Conservation (phyloP, 257 asterid species). For the Coffea eugenioides region DNA sequence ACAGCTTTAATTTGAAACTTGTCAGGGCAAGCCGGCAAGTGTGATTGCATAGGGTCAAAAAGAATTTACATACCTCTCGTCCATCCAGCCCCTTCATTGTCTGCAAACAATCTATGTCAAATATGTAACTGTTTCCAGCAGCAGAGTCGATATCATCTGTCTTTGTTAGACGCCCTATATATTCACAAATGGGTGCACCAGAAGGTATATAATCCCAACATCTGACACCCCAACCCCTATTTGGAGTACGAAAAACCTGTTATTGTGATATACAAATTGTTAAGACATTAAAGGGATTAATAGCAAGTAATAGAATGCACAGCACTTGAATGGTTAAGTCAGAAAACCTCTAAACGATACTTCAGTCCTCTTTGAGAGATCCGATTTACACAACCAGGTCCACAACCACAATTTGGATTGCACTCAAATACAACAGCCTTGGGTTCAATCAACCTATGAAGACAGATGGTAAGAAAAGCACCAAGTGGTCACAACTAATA, state of each 20-base stretch:
- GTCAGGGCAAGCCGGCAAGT: neutral
- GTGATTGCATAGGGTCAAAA: neutral
- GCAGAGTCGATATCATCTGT: slow-evolving; percentile 50
- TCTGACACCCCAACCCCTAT: slow-evolving; percentile 91
- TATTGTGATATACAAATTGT: slow-evolving; percentile 5
- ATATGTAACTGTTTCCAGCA: slow-evolving; percentile 63
- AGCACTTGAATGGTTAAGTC: neutral
- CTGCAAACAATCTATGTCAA: slow-evolving; percentile 84
- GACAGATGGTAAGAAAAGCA: neutral
- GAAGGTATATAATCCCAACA: slow-evolving; percentile 89
- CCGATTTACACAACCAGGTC: slow-evolving; percentile 63
- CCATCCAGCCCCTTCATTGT: slow-evolving; percentile 90
- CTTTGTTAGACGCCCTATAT: slow-evolving; percentile 61
- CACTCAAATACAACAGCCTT: slow-evolving; percentile 85
- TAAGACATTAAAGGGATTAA: neutral
- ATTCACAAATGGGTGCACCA: slow-evolving; percentile 85
- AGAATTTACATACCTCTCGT: slow-evolving; percentile 53
- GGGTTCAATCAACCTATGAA: slow-evolving; percentile 65
- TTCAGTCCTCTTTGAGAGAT: slow-evolving; percentile 52
- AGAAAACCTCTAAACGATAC: slow-evolving; percentile 64
- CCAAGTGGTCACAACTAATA: neutral
- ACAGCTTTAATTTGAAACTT: neutral
- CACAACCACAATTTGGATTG: slow-evolving; percentile 77
- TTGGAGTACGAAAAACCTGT: slow-evolving; percentile 80
- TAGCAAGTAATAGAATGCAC: neutral